Evolutionary conservation across 805 yeast genomes (phyloP).

Genomic region (Zygotorulaspora chibaensis): DNA sequence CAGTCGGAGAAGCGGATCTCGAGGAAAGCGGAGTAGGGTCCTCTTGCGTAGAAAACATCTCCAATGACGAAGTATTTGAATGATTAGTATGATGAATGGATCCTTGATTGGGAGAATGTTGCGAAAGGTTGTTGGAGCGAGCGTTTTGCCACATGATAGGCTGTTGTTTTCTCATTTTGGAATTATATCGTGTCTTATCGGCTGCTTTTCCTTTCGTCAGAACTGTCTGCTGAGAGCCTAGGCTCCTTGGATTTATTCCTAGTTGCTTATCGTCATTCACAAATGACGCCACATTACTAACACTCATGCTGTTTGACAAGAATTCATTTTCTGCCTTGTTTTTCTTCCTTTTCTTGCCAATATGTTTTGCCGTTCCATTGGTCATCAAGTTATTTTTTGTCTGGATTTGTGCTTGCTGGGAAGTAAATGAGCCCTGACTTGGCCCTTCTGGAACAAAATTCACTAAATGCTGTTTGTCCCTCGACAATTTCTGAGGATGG

Average conservation of each 20-base stretch:
- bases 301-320: background rate
- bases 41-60: conserved; percentile 24
- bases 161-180: conserved; percentile 20
- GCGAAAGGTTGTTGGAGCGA: conserved; percentile 4
- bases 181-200: conserved; percentile 30
- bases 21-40: conserved; percentile 26
- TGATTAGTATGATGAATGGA: conserved; percentile 15
- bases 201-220: conserved; percentile 16
- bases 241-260: background rate
- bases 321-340: background rate
- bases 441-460: conserved; percentile 23
- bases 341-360: conserved; percentile 9
- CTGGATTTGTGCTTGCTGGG: conserved; percentile 11
- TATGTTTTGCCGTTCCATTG: conserved; percentile 18
- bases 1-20: conserved; percentile 19
- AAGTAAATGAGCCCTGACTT: conserved; percentile 8
- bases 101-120: conserved; percentile 5
- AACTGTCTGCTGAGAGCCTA: background rate
- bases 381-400: conserved; percentile 19
- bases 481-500: conserved; percentile 10
- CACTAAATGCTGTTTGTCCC: conserved; percentile 14
- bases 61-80: conserved; percentile 23
- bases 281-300: background rate
- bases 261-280: background rate
- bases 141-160: conserved; percentile 19